Evolutionary conservation across 495 filamentous ascomycete species (phyloP), one percentile per base, ranked within the genome.

Genomic region (Penicillium parvum): DNA sequence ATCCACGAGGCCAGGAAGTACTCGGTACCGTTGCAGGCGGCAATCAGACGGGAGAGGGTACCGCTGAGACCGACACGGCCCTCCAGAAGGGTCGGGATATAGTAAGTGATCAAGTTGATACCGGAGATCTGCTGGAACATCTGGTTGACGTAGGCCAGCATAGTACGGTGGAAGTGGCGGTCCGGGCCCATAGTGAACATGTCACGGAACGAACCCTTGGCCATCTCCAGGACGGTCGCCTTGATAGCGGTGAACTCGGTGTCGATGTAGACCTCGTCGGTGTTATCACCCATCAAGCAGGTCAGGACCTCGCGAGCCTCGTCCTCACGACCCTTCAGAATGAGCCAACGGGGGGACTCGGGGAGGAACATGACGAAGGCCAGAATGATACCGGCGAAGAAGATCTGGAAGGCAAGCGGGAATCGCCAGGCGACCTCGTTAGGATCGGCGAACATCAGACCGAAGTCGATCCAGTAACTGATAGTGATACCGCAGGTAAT

Each of bases 101-200:
- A 90, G 55, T 87, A 86, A 0, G 83, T 84, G 48, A 88, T 82
- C 12, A 89, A 52, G 48, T 88, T 88, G 52, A 89, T 87, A 16
- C 86, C 86, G 0, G 73, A 76, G 21, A 86, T 80, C 47, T 90
- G 84, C 52, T 88, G 85, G 65, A 87, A 87, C 69, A 85, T 76
- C 47, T 88, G 85, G 60, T 85, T 88, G 58, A 86, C 76, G 53
- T 86, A 86, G 32, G 76, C 85, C 20, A 89, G 69, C 17, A 81
- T 58, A 0, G 76, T 79, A 9, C 87, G 79, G 61, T 89, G 86
- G 51, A 90, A 77, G 57, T 88, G 83, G 21, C 86, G 77, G 54
- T 88, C 76, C 44, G 79, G 75, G 43, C 73, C 78, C 75, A 83
- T 84, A 19, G 77, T 84, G 61, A 90, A 88, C 43, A 83, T 73